phyloP scores from a whole-genome alignment of 805 yeast species.

The Wickerhamiella alocasiicola region DNA sequence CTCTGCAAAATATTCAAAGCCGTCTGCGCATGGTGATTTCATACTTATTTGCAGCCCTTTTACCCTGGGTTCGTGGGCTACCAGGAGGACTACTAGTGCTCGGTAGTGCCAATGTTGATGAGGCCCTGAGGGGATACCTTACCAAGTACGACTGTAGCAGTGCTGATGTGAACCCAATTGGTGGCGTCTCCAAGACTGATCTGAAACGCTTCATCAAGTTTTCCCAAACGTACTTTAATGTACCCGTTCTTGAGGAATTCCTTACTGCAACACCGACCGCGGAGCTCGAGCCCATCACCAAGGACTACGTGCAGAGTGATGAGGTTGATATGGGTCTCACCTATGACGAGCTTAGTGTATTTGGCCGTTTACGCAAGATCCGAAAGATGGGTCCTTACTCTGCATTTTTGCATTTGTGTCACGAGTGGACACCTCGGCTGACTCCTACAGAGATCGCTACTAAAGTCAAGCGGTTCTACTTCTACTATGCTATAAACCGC shows the following conservation, averaged over 20 bases:
- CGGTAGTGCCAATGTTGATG: slow-evolving; percentile 97
- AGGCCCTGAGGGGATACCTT: slow-evolving; percentile 85
- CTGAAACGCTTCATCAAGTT: slow-evolving; percentile 73
- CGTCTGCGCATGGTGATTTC: slow-evolving; percentile 89
- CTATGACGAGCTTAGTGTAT: slow-evolving; percentile 80
- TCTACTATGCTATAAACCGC: slow-evolving; percentile 86
- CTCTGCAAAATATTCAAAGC: slow-evolving; percentile 94
- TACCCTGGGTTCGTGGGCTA: slow-evolving; percentile 86
- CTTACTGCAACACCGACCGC: slow-evolving; percentile 94
- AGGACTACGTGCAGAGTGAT: slow-evolving; percentile 85
- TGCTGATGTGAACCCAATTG: slow-evolving; percentile 96
- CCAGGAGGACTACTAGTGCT: slow-evolving; percentile 75
- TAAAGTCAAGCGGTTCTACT: slow-evolving; percentile 86
- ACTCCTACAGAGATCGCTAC: slow-evolving; percentile 78
- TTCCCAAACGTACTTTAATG: slow-evolving; percentile 53
- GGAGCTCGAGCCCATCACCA: slow-evolving; percentile 92
- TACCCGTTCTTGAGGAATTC: slow-evolving; percentile 70
- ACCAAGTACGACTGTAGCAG: slow-evolving; percentile 96
- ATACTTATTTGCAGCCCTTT: slow-evolving; percentile 81
- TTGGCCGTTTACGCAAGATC: slow-evolving; percentile 83
- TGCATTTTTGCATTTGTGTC: slow-evolving; percentile 80
- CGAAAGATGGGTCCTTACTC: slow-evolving; percentile 94
- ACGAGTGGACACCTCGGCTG: slow-evolving; percentile 69
- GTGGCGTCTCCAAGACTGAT: slow-evolving; percentile 95
- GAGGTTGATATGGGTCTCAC: slow-evolving; percentile 98